Conservation (phyloP, 1,139 yeast species). For the Hyphopichia fennica region DNA sequence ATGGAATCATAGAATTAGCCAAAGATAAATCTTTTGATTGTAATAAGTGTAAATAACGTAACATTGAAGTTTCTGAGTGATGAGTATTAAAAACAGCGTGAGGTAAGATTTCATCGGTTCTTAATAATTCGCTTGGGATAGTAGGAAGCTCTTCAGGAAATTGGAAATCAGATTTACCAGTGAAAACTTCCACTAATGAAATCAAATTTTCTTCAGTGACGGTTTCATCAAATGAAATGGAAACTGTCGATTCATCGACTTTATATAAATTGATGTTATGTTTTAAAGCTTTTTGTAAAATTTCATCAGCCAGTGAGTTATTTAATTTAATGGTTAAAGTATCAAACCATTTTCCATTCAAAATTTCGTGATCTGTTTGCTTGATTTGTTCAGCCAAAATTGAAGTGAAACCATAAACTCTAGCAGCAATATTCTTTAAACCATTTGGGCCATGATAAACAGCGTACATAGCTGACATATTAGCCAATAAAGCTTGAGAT, state of each 20-base stretch:
- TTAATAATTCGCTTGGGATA: constrained; percentile 53
- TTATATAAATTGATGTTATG: constrained; percentile 76
- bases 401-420: constrained; percentile 76
- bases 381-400: constrained; percentile 62
- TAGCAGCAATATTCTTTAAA: constrained; percentile 72
- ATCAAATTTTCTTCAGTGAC: constrained; percentile 63
- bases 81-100: constrained; percentile 82
- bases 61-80: constrained; percentile 93
- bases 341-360: constrained; percentile 77
- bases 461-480: constrained; percentile 93
- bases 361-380: constrained; percentile 47
- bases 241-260: constrained; percentile 60
- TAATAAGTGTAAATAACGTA: constrained; percentile 81
- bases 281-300: constrained; percentile 60
- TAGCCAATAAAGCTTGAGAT: constrained; percentile 94
- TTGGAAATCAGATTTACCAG: constrained; percentile 26
- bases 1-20: constrained; percentile 95
- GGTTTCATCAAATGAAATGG: constrained; percentile 86
- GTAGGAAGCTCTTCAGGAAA: constrained; percentile 41
- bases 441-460: constrained; percentile 97
- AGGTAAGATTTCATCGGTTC: constrained; percentile 64
- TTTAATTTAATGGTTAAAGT: constrained; percentile 70
- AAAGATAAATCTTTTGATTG: constrained; percentile 89
- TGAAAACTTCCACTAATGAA: constrained; percentile 59
- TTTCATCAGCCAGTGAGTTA: constrained; percentile 52